phyloP scores from a whole-genome alignment of 2,329 filamentous ascomycete genomes.

The Penicillium sp. region DNA sequence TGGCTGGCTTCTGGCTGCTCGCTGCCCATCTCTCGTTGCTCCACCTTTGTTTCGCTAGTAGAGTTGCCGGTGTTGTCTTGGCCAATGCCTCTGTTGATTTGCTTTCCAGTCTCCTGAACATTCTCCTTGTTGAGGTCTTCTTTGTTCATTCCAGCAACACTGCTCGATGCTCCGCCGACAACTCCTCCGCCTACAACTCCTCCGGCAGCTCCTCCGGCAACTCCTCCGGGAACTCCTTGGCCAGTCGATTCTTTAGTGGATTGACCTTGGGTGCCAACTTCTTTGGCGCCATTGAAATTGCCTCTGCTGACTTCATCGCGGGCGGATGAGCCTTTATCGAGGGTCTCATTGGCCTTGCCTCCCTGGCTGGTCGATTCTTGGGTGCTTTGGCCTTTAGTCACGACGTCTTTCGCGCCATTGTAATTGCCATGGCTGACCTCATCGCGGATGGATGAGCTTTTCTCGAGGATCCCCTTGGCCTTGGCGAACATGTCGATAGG shows the following conservation, averaged over 20 bases:
- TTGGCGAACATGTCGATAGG: conserved; percentile 18
- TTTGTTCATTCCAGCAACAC: conserved; percentile 10
- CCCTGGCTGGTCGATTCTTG: conserved; percentile 5
- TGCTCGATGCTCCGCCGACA: conserved; percentile 1
- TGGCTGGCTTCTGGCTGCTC: background rate
- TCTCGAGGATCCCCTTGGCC: conserved; percentile 8
- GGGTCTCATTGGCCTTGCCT: conserved; percentile 2
- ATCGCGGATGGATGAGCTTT: conserved; percentile 9
- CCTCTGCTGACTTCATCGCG: conserved; percentile 1
- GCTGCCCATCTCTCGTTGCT: background rate
- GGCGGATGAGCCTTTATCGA: conserved; percentile 5
- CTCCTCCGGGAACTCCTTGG: conserved; percentile 4
- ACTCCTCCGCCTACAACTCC: conserved; percentile 6
- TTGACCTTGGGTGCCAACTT: conserved; percentile 14
- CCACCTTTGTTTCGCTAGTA: background rate
- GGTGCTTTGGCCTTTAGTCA: conserved; percentile 11
- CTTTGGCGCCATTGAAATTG: conserved; percentile 11
- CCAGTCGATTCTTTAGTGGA: conserved; percentile 1
- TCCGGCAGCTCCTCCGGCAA: background rate
- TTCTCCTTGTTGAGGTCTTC: conserved; percentile 10
- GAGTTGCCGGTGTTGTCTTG: background rate
- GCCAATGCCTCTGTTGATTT: background rate
- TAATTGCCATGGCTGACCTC: conserved; percentile 17
- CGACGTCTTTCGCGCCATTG: conserved; percentile 9
- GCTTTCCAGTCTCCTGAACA: conserved; percentile 6